Evolutionary conservation across 2,329 filamentous ascomycete species (phyloP).

Genomic region (Diplodia intermedia): DNA sequence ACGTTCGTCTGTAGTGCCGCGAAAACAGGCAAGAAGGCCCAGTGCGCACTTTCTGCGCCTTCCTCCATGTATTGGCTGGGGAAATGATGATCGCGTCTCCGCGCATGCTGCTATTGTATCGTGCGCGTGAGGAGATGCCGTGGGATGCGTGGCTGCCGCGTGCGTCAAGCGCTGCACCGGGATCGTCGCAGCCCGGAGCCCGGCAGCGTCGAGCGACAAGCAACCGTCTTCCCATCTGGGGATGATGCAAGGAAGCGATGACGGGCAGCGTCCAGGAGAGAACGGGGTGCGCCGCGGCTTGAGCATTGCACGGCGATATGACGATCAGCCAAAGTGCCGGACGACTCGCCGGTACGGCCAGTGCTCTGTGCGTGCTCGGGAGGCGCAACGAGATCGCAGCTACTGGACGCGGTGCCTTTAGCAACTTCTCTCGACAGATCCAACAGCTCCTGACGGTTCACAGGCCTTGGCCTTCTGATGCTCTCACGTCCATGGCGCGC

Average conservation of each 20-base stretch:
- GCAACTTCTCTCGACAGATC: slow-evolving; percentile 13
- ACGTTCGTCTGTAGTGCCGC: neutral
- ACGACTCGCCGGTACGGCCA: slow-evolving; percentile 8
- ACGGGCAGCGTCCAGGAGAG: slow-evolving; percentile 6
- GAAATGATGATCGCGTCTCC: slow-evolving; percentile 16
- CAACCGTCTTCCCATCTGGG: slow-evolving; percentile 9
- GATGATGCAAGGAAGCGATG: slow-evolving; percentile 26
- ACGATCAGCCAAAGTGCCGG: slow-evolving; percentile 27
- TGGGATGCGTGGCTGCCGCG: slow-evolving; percentile 18
- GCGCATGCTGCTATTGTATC: neutral
- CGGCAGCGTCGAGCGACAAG: slow-evolving; percentile 5
- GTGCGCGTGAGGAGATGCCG: neutral
- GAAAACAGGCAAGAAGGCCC: neutral
- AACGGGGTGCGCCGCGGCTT: slow-evolving; percentile 10
- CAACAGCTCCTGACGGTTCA: slow-evolving; percentile 15
- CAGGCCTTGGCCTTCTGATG: slow-evolving; percentile 11
- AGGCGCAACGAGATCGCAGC: neutral
- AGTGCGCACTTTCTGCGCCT: neutral
- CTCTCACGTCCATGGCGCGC: neutral
- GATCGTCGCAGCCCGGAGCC: slow-evolving; percentile 11
- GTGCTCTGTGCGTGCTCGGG: slow-evolving; percentile 18
- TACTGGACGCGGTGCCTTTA: slow-evolving; percentile 5
- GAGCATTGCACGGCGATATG: slow-evolving; percentile 17
- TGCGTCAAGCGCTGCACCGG: slow-evolving; percentile 5
- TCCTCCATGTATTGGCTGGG: slow-evolving; percentile 12